phyloP scores from a whole-genome alignment of 352 stramenopile species.

The Pythium myriotylum region DNA sequence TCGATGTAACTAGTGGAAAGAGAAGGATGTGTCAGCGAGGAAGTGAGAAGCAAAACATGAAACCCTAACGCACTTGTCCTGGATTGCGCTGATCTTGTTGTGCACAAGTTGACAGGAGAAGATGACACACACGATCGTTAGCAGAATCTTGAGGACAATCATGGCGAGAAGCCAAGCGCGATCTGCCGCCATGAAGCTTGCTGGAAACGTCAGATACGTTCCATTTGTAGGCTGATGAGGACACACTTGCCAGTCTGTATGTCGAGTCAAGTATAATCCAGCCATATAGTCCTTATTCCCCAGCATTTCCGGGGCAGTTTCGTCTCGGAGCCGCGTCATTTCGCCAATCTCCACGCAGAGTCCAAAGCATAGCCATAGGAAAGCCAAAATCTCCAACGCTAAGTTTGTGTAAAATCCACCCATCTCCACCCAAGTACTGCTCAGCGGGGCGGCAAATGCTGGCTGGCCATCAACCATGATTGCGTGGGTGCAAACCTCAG shows the following conservation, averaged over 20 bases:
- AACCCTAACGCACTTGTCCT: slow-evolving; percentile 60
- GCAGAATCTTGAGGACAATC: slow-evolving; percentile 39
- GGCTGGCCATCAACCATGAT: slow-evolving; percentile 66
- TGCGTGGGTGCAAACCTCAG: slow-evolving; percentile 62
- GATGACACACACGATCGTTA: slow-evolving; percentile 34
- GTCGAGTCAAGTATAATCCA: slow-evolving; percentile 2
- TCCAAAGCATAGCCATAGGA: slow-evolving; percentile 62
- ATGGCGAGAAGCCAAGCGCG: slow-evolving; percentile 51
- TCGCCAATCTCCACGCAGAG: slow-evolving; percentile 60
- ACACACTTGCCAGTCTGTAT: slow-evolving; percentile 15
- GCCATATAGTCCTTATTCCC: slow-evolving; percentile 37
- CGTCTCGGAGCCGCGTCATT: slow-evolving; percentile 40
- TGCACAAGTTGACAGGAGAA: slow-evolving; percentile 47
- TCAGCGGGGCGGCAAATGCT: slow-evolving; percentile 61
- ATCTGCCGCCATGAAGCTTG: slow-evolving; percentile 42
- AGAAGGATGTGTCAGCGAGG: background rate
- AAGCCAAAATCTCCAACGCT: slow-evolving; percentile 43
- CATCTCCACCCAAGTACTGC: slow-evolving; percentile 64
- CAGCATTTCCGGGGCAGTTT: slow-evolving; percentile 35
- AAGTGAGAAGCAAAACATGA: no score
- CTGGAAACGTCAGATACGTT: slow-evolving; percentile 40
- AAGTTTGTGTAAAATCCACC: slow-evolving; percentile 63
- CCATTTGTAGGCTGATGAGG: slow-evolving; percentile 9
- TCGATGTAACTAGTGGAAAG: slow-evolving; percentile 58
- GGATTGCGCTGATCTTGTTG: slow-evolving; percentile 58